A percentile compares a stretch with the other conserved stretches of the same genome.
These are phyloP conservation scores for Amoebophrya sp. DNA, from an alignment of 169 alveolate species.

Conservation along the genomic window DNA sequence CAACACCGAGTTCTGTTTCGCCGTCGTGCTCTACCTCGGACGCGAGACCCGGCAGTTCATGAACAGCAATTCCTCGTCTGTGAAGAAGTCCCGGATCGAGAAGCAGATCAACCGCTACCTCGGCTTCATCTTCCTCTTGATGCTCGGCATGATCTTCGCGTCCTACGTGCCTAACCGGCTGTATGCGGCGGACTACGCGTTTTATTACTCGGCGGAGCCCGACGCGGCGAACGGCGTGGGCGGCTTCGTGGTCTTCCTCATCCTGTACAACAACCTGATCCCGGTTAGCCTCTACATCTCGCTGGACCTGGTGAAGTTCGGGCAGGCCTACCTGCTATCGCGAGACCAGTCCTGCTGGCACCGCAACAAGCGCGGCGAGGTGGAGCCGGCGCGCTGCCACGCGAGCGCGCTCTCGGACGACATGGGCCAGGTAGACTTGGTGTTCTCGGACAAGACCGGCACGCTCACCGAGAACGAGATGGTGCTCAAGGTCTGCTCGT, in stretches of 20 bases:
- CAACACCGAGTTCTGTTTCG: conserved; percentile 46
- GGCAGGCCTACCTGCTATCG: not conserved
- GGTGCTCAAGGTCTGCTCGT: conserved; percentile 17
- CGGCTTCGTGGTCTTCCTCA: not conserved
- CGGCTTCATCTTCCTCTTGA: conserved; percentile 3
- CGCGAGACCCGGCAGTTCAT: conserved; percentile 41
- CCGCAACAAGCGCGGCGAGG: not conserved
- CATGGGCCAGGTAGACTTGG: not conserved
- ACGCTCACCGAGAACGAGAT: conserved; percentile 33
- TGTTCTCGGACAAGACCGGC: conserved; percentile 38
- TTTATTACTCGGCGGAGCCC: too few species aligned
- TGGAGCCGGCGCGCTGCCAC: not conserved
- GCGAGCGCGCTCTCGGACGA: conserved; percentile 5
- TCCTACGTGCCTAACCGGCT: too few species aligned
- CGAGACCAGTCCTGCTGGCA: not conserved
- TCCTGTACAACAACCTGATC: conserved; percentile 7
- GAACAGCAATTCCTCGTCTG: not conserved
- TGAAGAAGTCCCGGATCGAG: not conserved
- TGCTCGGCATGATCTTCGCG: too few species aligned
- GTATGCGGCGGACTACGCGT: too few species aligned
- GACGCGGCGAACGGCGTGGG: too few species aligned
- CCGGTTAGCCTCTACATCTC: not conserved
- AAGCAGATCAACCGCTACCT: conserved; percentile 6
- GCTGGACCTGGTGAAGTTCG: not conserved
- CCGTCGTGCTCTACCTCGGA: conserved; percentile 55